phyloP scores from a whole-genome alignment of 2,329 filamentous ascomycete species.

The Emergomyces orientalis region DNA sequence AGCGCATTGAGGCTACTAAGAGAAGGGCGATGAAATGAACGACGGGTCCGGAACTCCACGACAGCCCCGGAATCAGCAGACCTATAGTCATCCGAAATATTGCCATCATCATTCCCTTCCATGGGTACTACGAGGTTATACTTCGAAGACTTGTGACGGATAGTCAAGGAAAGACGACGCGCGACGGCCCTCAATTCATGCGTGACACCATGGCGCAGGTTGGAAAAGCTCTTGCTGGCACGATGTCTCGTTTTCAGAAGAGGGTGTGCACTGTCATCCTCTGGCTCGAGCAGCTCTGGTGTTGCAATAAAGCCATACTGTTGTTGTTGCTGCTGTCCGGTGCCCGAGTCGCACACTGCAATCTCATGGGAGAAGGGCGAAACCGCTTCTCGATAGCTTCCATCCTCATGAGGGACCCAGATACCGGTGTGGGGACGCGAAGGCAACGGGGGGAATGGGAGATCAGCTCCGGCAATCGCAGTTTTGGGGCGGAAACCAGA shows the following conservation, averaged over 20 bases:
- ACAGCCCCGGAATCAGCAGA: constrained; percentile 19
- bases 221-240: constrained; percentile 35
- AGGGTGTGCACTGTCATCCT: neutral
- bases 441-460: constrained; percentile 5
- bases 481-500: constrained; percentile 32
- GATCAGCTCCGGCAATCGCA: constrained; percentile 26
- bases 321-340: neutral
- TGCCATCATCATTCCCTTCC: constrained; percentile 3
- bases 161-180: constrained; percentile 33
- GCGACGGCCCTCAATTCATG: constrained; percentile 34
- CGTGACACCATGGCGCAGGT: constrained; percentile 31
- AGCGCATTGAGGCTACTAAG: constrained; percentile 29
- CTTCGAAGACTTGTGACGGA: constrained; percentile 26
- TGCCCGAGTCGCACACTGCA: neutral
- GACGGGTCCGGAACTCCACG: constrained; percentile 22
- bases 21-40: constrained; percentile 30
- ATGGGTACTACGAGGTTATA: constrained; percentile 5
- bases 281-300: neutral
- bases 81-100: constrained; percentile 11
- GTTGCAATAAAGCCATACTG: neutral
- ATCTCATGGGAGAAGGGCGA: constrained; percentile 12
- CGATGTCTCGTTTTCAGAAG: constrained; percentile 8
- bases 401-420: constrained; percentile 13
- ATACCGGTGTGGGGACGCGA: constrained; percentile 11
- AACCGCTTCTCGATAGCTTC: constrained; percentile 10